Evolutionary conservation across 2,329 filamentous ascomycete genomes (phyloP).

Genomic region (Keithomyces neogunnii): DNA sequence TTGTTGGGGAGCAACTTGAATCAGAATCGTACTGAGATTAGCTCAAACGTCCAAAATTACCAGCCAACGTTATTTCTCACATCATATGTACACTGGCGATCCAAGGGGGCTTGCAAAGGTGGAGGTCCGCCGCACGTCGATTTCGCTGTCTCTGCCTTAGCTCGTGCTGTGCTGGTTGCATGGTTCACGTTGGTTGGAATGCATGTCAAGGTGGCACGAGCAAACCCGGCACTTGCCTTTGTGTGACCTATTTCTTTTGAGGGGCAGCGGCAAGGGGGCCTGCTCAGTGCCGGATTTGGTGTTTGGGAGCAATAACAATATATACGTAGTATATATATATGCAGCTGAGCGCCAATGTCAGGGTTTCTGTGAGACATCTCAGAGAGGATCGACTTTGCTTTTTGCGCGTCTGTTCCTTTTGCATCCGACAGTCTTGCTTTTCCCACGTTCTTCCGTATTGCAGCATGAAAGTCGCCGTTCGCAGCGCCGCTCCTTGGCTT

Average conservation of each 20-base stretch:
- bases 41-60: too few species aligned
- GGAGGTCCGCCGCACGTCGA: too few species aligned
- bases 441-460: background rate
- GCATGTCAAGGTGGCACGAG: background rate
- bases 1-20: too few species aligned
- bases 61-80: too few species aligned
- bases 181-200: background rate
- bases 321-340: background rate
- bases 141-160: too few species aligned
- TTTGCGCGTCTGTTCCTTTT: background rate
- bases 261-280: too few species aligned
- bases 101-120: too few species aligned
- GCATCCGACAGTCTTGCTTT: background rate
- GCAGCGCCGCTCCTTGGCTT: too few species aligned
- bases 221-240: background rate
- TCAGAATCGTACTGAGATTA: too few species aligned
- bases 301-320: background rate
- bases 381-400: background rate
- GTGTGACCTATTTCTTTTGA: background rate
- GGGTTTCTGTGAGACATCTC: conserved; percentile 8
- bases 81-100: too few species aligned
- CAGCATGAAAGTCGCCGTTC: too few species aligned
- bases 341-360: conserved; percentile 12
- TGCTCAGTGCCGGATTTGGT: background rate
- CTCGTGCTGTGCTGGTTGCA: background rate